Base-by-base conservation (phyloP, 1,284 basidiomycete species). In the Ceratorhiza oryzae-sativae region DNA sequence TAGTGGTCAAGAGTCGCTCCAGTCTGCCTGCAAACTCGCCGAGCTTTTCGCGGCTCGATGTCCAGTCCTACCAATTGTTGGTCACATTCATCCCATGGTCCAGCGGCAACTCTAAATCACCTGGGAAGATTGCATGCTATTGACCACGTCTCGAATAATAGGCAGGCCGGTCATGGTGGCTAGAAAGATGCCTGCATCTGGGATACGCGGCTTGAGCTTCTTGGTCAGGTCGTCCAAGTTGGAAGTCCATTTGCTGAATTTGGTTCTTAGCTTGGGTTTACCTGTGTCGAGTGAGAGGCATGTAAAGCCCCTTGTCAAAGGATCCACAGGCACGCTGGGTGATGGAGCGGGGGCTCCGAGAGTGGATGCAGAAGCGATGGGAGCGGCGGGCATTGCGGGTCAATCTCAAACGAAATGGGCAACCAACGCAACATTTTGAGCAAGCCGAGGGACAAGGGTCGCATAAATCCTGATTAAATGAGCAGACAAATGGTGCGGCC, bases 381-480 rank as follows among this genome's bases (percentile, higher is more conserved):
- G 20, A n/a, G 25, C 42, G 9, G 10, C 36, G 36, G 15, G 23
- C 55, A 25, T 18, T 3, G n/a, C 41, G 62, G 15, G 32, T 23
- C n/a, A 45, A 36, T 36, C 30, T 27, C 30, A 27, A 23, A 23
- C 61, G 6, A 63, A 32, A 49, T 4, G 30, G 46, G 61, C 34
- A 63, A 39, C 30, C 3, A n/a, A 20, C 23, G 32, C 25, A n/a
- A 34, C 32, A 65, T 49, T 65, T 65, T 65, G 48, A 65, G 62
- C 55, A 20, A 63, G 20, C 20, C 25, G 27, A 25, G 6, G 30
- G 15, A 13, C 18, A n/a, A 49, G 46, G 46, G 3, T 5, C 49
- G 18, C 5, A 3, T 27, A 30, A 53, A 53, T 25, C 20, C n/a
- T n/a, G 63, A 32, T 25, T 30, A 45, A 68, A 42, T 20, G 13